phyloP scores from a whole-genome alignment of 1,139 yeast species.

The Diutina catenulata region DNA sequence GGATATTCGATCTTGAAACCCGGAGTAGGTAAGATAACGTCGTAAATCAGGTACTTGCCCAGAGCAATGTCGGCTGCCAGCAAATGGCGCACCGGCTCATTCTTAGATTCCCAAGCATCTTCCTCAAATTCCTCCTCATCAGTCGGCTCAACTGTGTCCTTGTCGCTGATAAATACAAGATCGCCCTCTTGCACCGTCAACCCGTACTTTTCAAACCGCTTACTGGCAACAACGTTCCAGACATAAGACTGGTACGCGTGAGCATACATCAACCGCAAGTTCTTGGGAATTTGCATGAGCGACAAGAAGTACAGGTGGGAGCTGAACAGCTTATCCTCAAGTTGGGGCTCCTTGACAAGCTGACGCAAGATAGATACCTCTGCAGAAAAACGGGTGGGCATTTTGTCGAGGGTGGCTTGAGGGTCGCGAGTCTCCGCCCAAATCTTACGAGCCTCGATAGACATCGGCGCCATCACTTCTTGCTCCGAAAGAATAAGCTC shows the following conservation, averaged over 20 bases:
- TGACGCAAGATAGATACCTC: conserved; percentile 62
- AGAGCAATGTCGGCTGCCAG: conserved; percentile 60
- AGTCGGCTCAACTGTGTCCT: too few relatives aligned
- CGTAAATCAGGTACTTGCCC: conserved; percentile 57
- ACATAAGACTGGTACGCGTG: conserved; percentile 95
- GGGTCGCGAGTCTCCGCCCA: conserved; percentile 77
- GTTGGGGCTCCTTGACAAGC: conserved; percentile 32
- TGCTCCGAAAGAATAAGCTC: conserved; percentile 76
- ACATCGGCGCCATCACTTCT: conserved; percentile 70
- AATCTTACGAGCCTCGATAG: conserved; percentile 65
- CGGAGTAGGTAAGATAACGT: conserved; percentile 87
- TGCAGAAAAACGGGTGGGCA: conserved; percentile 86
- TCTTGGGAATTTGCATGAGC: conserved; percentile 86
- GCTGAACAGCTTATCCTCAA: conserved; percentile 34
- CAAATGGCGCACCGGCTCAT: conserved; percentile 54
- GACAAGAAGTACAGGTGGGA: conserved; percentile 57
- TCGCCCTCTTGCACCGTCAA: conserved; percentile 69
- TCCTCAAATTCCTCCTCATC: conserved; percentile 38
- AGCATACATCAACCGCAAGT: conserved; percentile 85
- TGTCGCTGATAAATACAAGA: conserved; percentile 43
- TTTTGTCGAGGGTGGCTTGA: conserved; percentile 44
- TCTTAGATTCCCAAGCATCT: conserved; percentile 45
- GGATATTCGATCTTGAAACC: conserved; percentile 89
- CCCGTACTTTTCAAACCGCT: conserved; percentile 65
- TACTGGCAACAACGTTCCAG: conserved; percentile 84